Base-by-base conservation (phyloP, 1,284 basidiomycete species). In the Ustilago hordei region DNA sequence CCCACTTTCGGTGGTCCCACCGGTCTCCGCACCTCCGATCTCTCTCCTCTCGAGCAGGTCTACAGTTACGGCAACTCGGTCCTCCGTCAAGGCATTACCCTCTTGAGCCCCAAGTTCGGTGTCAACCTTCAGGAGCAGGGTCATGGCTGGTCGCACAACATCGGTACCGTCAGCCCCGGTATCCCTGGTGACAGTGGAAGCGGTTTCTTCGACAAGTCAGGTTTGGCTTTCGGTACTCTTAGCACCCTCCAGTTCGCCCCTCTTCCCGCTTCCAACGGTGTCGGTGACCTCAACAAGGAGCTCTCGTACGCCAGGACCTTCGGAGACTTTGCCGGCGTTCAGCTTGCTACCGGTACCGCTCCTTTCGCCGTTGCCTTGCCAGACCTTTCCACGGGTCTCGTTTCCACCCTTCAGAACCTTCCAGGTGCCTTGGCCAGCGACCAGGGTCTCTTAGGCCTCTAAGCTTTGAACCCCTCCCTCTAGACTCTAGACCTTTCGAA, bases 11-110 rank as follows among this genome's bases (percentile, higher is more conserved):
- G 79, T 55, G 79, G 79, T 34, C 79, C 79, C 8, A 61, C 53
- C 5, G 79, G 79, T 36, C 35, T 79, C 31, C 56, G 77, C n/a
- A 55, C 64, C 0, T 47, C 52, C 6, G 73, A 64, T 13, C 48
- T 80, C n/a, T 59, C 48, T 35, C 45, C 28, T 31, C 23, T 65
- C 41, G 79, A 80, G 53, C 60, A 60, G 52, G 66, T 79, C n/a
- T 79, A 70, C 74, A 69, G 68, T 60, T 81, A 77, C 55, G 78
- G 77, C 63, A 81, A 81, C 66, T 79, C 76, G 55, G 69, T 79
- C 53, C 74, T 81, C 9, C 66, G 79, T n/a, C 66, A 67, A 19
- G 79, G 79, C 23, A 54, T 79, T 53, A 71, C 69, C 0, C 59
- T 75, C 9, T 59, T 81, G 19, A 72, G 64, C 53, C 79, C 79